Conservation (phyloP, 1,139 yeast species). For the Suhomyces kunorum region DNA sequence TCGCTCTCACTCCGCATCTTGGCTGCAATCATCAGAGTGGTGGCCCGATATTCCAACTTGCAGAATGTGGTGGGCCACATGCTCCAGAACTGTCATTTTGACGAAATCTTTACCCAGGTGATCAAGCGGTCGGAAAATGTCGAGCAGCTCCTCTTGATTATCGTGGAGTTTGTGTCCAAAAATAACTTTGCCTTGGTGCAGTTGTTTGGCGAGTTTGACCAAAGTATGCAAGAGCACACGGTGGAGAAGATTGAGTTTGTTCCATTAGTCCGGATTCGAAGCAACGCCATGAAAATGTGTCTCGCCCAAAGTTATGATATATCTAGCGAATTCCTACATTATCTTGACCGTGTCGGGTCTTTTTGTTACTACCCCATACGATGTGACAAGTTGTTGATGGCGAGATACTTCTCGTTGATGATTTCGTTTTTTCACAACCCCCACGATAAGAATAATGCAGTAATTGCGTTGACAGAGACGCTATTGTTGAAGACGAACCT, state of each 20-base stretch:
- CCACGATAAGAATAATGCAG: constrained; percentile 2
- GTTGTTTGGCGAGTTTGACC: constrained; percentile 1
- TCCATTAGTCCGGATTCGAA: constrained; percentile 3
- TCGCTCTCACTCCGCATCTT: not conserved
- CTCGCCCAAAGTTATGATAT: constrained; percentile 3
- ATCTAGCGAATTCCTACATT: constrained; percentile 1
- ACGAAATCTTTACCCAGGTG: not conserved
- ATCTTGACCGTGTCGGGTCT: not conserved
- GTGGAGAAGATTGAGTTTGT: not conserved
- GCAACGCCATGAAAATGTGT: constrained; percentile 7
- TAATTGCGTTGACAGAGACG: constrained; percentile 12
- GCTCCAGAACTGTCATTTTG: not conserved
- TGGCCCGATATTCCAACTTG: not conserved
- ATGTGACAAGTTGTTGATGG: constrained; percentile 1
- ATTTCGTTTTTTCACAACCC: constrained; percentile 13
- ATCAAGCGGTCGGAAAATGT: not conserved
- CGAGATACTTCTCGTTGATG: constrained; percentile 7
- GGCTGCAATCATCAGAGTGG: not conserved
- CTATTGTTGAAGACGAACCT: constrained; percentile 10
- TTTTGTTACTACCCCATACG: constrained; percentile 1
- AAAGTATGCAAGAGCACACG: constrained; percentile 1
- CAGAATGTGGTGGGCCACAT: not conserved
- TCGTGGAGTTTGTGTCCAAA: not conserved
- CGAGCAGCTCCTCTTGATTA: not conserved
- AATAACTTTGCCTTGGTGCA: constrained; percentile 2